Percentiles rank a stretch among this genome's conserved stretches.
Conservation (phyloP, 495 filamentous ascomycete species). For the Chaetomium cochliodes region DNA sequence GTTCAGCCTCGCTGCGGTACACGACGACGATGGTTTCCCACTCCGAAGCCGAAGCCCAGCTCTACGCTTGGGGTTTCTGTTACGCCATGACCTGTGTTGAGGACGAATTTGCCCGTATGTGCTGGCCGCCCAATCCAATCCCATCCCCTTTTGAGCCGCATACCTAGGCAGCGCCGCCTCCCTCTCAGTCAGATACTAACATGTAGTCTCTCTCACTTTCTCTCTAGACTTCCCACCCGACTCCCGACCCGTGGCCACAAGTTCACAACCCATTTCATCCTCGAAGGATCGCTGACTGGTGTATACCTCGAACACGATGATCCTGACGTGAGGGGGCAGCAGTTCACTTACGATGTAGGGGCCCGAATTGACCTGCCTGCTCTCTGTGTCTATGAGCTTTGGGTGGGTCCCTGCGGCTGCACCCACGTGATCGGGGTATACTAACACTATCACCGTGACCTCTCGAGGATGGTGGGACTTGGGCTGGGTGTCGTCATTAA, state of each 20-base stretch:
- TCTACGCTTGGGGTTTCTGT: constrained; percentile 72
- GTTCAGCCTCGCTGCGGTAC: no score
- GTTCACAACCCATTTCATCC: constrained; percentile 79
- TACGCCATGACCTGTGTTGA: constrained; percentile 83
- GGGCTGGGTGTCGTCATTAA: no score
- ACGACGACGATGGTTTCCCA: constrained; percentile 14
- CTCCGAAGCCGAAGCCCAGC: constrained; percentile 53
- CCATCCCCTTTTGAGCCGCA: constrained; percentile 53
- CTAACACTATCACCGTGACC: no score
- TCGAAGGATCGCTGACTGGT: constrained; percentile 67
- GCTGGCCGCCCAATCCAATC: neutral
- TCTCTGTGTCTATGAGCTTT: constrained; percentile 72
- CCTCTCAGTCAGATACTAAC: no score
- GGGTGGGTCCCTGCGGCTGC: constrained; percentile 75
- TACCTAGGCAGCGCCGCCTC: no score
- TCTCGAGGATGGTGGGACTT: no score
- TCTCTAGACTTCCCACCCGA: constrained; percentile 67
- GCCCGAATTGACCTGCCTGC: constrained; percentile 76
- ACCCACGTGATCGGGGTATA: constrained; percentile 84
- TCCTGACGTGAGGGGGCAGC: constrained; percentile 42
- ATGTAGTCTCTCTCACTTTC: no score
- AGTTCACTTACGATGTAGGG: constrained; percentile 67
- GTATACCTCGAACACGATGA: constrained; percentile 65
- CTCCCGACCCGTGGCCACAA: constrained; percentile 58
- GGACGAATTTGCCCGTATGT: constrained; percentile 56